Conservation (phyloP, 805 yeast genomes). For the Pichia kluyveri region DNA sequence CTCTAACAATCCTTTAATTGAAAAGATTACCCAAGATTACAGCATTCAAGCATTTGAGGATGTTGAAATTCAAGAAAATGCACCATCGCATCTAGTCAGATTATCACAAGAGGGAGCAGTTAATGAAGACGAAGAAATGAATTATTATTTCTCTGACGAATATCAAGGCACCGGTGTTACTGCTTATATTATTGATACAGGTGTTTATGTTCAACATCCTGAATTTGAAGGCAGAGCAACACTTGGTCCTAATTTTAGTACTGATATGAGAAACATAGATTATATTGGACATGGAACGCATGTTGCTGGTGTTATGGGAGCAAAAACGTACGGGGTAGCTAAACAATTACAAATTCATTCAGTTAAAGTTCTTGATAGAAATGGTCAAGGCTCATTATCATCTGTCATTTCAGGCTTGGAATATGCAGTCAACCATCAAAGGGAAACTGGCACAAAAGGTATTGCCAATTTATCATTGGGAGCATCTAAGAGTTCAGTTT, state of each 20-base stretch:
- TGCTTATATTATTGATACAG: slow-evolving; percentile 80
- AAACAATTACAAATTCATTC: slow-evolving; percentile 58
- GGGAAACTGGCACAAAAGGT: slow-evolving; percentile 31
- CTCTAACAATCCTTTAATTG: slow-evolving; percentile 51
- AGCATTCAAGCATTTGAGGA: slow-evolving; percentile 46
- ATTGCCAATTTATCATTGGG: slow-evolving; percentile 81
- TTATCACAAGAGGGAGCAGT: slow-evolving; percentile 40
- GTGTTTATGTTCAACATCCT: slow-evolving; percentile 54
- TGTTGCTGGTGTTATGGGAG: slow-evolving; percentile 83
- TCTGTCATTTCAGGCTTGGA: slow-evolving; percentile 60
- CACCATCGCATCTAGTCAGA: slow-evolving; percentile 49
- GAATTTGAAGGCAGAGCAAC: slow-evolving; percentile 56
- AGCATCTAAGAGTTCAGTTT: slow-evolving; percentile 52
- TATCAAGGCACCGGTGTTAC: slow-evolving; percentile 50
- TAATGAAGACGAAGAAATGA: slow-evolving; percentile 19
- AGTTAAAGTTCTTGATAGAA: slow-evolving; percentile 60
- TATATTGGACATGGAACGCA: slow-evolving; percentile 88
- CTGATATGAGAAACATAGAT: slow-evolving; percentile 53
- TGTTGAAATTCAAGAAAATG: slow-evolving; percentile 28
- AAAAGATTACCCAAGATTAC: slow-evolving; percentile 62
- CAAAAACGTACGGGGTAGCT: slow-evolving; percentile 74
- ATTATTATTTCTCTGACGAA: slow-evolving; percentile 40
- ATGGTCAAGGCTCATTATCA: slow-evolving; percentile 65
- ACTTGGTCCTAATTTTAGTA: slow-evolving; percentile 54
- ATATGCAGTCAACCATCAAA: slow-evolving; percentile 54